Evolutionary conservation across 306 rosid genomes (phyloP), one percentile per base, ranked within the genome.

Genomic region (Corylus americana): DNA sequence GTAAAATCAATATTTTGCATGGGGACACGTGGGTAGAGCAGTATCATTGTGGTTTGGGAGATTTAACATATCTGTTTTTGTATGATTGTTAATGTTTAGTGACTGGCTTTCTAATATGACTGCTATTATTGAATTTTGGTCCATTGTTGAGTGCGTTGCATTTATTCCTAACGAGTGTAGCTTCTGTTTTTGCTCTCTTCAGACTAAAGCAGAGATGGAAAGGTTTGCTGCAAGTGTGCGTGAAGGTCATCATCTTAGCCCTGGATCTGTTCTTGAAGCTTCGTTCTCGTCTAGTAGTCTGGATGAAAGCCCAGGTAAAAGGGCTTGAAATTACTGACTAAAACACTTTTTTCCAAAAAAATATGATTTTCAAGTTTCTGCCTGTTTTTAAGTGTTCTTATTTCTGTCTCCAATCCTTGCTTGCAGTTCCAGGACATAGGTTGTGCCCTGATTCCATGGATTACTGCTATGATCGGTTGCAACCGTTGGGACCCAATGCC

Each of bases 251-350:
- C 92, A 85, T 82, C 82, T 87, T 50, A 92, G 98, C 80, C 97
- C 98, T 5, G 98, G 97, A 78, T 94, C 97, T 42, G 93, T 94
- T 85, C 89, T 94, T 74, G 97, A 88, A 79, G 97, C 97, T 55
- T 94, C 98, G 6, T 94, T 94, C 88, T 94, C 98, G 78, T 92
- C 94, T 17, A 89, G 94, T 71, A 92, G 98, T 76, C 72, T 89
- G 64, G 98, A 92, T 70, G 97, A 89, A 61, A 85, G 97, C 87
- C 86, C 97, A 88, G 98, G 98, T 92, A 84, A 55, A 80, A 77
- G 74, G 17, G 17, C 58, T 50, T n/a, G 20, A n/a, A 39, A 68
- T 18, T 11, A n/a, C 8, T 18, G 44, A 0, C 39, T 39, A 17
- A 64, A 64, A 62, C 16, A 37, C 35, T 58, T 22, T 22, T 3